These are phyloP conservation scores for Cucurbita argyrosperma DNA, from an alignment of 306 rosid species.

Conservation along the genomic window DNA sequence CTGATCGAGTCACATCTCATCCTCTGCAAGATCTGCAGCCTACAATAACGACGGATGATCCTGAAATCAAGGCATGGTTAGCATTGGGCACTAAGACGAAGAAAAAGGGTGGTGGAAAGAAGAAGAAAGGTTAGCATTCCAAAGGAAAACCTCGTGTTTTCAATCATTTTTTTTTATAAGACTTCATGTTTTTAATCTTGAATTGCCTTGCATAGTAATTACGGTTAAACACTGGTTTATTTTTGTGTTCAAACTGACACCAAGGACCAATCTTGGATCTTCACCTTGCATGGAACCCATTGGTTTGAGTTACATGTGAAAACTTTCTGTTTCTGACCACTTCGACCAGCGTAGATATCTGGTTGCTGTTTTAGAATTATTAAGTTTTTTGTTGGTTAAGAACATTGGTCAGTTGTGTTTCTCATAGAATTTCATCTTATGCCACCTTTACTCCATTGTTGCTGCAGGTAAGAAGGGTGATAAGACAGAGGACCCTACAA, in stretches of 20 bases:
- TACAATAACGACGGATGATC: slow-evolving; percentile 69
- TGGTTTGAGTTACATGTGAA: too few species aligned
- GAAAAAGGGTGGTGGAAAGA: slow-evolving; percentile 98
- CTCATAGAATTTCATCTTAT: neutral
- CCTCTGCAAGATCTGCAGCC: slow-evolving; percentile 72
- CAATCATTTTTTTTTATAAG: neutral
- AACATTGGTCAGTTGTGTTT: neutral
- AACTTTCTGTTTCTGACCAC: too few species aligned
- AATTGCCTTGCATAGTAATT: neutral
- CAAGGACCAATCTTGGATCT: neutral
- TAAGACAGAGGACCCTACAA: slow-evolving; percentile 49
- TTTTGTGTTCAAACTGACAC: neutral
- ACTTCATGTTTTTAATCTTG: neutral
- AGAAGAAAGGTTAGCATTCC: slow-evolving; percentile 56
- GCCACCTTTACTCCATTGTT: neutral
- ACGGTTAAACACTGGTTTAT: neutral
- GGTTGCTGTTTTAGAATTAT: neutral
- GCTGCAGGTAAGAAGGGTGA: slow-evolving; percentile 73
- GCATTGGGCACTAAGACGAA: slow-evolving; percentile 76
- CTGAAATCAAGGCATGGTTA: slow-evolving; percentile 91
- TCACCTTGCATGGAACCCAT: too few species aligned
- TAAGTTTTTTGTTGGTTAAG: too few species aligned
- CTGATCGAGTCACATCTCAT: slow-evolving; percentile 70
- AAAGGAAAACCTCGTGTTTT: neutral
- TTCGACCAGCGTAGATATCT: too few species aligned